These are phyloP conservation scores for Pyrrhoderma noxium DNA, from an alignment of 1,284 basidiomycete species.

Conservation along the genomic window DNA sequence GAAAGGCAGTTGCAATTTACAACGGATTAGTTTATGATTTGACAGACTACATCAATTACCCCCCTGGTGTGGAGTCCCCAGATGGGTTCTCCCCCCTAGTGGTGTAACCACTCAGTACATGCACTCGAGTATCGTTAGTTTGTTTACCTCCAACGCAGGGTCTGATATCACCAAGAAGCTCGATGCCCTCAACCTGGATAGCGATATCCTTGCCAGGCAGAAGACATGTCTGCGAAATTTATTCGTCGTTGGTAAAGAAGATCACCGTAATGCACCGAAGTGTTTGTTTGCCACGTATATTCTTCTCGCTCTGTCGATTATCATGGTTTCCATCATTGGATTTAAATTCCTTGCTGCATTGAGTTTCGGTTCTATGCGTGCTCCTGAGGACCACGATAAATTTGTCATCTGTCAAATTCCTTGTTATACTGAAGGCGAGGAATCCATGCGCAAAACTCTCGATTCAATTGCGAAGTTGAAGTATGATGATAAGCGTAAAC, in stretches of 20 bases:
- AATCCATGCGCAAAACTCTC: slow-evolving; percentile 84
- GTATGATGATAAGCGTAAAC: slow-evolving; percentile 97
- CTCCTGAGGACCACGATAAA: slow-evolving; percentile 96
- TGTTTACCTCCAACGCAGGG: slow-evolving; percentile 84
- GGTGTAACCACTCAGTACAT: slow-evolving; percentile 72
- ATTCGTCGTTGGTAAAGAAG: slow-evolving; percentile 87
- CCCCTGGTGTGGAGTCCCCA: slow-evolving; percentile 54
- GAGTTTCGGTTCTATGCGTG: slow-evolving; percentile 77
- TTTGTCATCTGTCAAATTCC: slow-evolving; percentile 98
- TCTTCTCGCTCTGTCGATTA: slow-evolving; percentile 79
- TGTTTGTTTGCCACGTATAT: slow-evolving; percentile 93
- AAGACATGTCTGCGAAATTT: slow-evolving; percentile 88
- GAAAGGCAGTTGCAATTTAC: slow-evolving; percentile 72
- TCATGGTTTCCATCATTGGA: slow-evolving; percentile 94
- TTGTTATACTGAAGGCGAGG: slow-evolving; percentile 94
- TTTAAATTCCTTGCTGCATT: slow-evolving; percentile 98
- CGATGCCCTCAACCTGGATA: slow-evolving; percentile 58
- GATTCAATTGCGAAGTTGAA: slow-evolving; percentile 91
- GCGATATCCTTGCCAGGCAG: slow-evolving; percentile 68
- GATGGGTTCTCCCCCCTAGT: slow-evolving; percentile 52
- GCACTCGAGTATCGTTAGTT: slow-evolving; percentile 59
- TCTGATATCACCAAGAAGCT: slow-evolving; percentile 80
- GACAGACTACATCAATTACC: slow-evolving; percentile 66
- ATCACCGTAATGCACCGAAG: slow-evolving; percentile 86
- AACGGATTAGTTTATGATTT: slow-evolving; percentile 85